Evolutionary conservation across 2,329 filamentous ascomycete genomes (phyloP), one percentile per base, ranked within the genome.

Genomic region (Dichotomopilus funicola): DNA sequence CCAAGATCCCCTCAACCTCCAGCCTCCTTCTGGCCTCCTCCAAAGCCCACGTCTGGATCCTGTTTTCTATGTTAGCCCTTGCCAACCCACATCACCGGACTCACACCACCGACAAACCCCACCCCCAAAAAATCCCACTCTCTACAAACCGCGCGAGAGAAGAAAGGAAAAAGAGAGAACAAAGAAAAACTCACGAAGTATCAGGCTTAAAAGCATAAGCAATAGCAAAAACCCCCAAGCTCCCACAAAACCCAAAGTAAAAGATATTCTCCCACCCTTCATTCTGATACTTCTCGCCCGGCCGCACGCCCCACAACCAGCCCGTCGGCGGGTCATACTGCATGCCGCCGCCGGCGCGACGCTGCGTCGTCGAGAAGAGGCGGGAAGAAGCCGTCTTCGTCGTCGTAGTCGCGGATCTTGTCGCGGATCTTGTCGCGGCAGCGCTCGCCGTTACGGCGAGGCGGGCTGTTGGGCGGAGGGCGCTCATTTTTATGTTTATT

Each of bases 1-100:
- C 83, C 68, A 97, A 76, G 69, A 97, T 91, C 58, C 94, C 94
- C 78, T 99, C 94, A 58, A 85, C 88, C 78, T 99, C 94, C 81
- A 99, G 85, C 77, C 94, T 83, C 77, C 94, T 83, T 69, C 94
- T 83, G 52, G 94, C 94, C 78, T 99, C 94, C 76, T 99, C 94
- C 44, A 99, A 84, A 61, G 94, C 94, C 94, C 94, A 99, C 54
- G 92, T 97, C 79, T 97, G 94, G 83, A 99, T 96, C 73, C 94
- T 99, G 66, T 36, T 13, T 36, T 27, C 27, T 11, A 31, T 10
- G 4, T 27, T 31, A 2, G 8, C 41, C 11, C 41, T 27, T 34
- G 13, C 50, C 10, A 43, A 49, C 19, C 10, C 13, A 44, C 13
- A 27, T 41, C 51, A 3, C 53, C 6, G n/a, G 34, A 41, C 41